Evolutionary conservation across 2,329 filamentous ascomycete genomes (phyloP).

Genomic region (Aquanectria penicillioides): DNA sequence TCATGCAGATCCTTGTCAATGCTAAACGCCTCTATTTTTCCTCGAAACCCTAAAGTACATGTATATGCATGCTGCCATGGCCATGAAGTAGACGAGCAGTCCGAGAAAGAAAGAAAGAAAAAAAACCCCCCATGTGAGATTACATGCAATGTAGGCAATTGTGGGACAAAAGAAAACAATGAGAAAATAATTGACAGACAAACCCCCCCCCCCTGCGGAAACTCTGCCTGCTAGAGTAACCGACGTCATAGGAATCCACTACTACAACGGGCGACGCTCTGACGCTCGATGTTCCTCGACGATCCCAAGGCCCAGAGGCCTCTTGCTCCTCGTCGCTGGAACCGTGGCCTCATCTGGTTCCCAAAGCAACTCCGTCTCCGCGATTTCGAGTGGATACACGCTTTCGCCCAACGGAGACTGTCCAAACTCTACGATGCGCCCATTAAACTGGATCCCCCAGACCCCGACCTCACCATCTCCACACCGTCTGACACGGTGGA

Average conservation of each 20-base stretch:
- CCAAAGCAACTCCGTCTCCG: slow-evolving; percentile 16
- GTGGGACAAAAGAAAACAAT: too few species aligned
- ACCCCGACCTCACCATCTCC: slow-evolving; percentile 39
- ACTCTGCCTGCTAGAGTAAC: too few species aligned
- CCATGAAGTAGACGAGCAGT: not conserved
- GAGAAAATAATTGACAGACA: too few species aligned
- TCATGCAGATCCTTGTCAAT: not conserved
- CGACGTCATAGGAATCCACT: not conserved
- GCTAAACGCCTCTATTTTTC: slow-evolving; percentile 4
- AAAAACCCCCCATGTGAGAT: not conserved
- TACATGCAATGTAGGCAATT: not conserved
- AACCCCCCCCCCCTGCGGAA: too few species aligned
- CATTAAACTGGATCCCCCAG: slow-evolving; percentile 37
- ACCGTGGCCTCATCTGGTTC: slow-evolving; percentile 12
- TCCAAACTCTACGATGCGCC: slow-evolving; percentile 35
- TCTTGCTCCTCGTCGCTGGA: not conserved
- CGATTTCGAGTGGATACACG: slow-evolving; percentile 29
- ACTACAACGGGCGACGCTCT: not conserved
- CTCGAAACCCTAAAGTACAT: not conserved
- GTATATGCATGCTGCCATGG: not conserved
- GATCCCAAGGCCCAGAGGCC: slow-evolving; percentile 23
- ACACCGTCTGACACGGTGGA: slow-evolving; percentile 12
- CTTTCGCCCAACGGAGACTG: slow-evolving; percentile 15
- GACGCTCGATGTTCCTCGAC: not conserved
- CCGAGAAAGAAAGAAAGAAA: not conserved